Percentiles rank a stretch among this genome's conserved stretches.
phyloP scores from a whole-genome alignment of 139 green algal genomes.

The Chlamydomonas asymmetrica region DNA sequence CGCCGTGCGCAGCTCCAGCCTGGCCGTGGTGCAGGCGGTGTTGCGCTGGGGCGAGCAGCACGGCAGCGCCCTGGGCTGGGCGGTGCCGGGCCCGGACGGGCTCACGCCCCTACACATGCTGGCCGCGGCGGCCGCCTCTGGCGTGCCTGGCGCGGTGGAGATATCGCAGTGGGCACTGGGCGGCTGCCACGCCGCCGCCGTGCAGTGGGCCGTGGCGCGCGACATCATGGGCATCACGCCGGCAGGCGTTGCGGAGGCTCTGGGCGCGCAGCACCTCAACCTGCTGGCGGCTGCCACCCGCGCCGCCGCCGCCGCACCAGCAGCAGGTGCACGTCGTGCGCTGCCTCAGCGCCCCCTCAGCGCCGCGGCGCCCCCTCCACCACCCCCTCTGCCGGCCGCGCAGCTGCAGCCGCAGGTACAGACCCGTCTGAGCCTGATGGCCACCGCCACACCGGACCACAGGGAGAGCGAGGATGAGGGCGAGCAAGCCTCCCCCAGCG shows the following conservation, averaged over 20 bases:
- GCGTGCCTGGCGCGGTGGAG: background rate
- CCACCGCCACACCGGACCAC: background rate
- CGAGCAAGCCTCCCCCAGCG: background rate
- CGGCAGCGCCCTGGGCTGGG: background rate
- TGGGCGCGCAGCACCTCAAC: slow-evolving; percentile 11
- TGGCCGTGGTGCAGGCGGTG: slow-evolving; percentile 2
- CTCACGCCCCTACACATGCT: slow-evolving; percentile 19
- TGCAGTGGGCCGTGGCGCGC: slow-evolving; percentile 14
- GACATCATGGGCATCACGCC: slow-evolving; percentile 16
- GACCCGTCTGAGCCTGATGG: background rate
- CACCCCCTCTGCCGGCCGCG: too few relatives aligned
- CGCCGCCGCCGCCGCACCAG: background rate
- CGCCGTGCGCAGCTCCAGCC: slow-evolving; percentile 10
- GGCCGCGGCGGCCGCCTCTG: background rate
- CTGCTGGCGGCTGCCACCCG: background rate
- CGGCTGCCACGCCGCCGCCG: slow-evolving; percentile 2
- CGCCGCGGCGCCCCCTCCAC: background rate
- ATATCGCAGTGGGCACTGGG: slow-evolving; percentile 4
- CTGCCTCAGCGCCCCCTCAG: background rate
- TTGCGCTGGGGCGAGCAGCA: background rate
- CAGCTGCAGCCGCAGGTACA: background rate
- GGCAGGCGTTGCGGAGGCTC: slow-evolving; percentile 1
- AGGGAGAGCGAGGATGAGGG: too few relatives aligned
- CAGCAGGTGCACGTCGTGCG: background rate
- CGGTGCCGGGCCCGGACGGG: background rate